Evolutionary conservation across 257 asterid genomes (phyloP).

Genomic region (Plantago ovata): DNA sequence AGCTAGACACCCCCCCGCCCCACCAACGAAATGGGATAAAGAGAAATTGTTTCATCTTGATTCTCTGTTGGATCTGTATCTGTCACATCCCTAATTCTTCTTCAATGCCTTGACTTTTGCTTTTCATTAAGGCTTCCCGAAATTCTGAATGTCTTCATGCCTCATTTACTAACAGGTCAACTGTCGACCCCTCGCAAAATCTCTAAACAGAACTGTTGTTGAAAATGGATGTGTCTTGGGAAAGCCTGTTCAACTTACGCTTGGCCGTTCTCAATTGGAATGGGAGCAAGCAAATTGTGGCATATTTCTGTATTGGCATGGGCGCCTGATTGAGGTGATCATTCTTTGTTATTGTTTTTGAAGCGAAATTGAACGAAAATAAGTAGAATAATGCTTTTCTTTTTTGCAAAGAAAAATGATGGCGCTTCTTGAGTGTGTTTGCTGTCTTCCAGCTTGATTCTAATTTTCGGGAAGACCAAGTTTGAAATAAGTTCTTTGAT

Average conservation of each 20-base stretch:
- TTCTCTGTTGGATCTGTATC: too few species aligned
- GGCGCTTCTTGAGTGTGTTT: neutral
- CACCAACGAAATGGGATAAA: too few species aligned
- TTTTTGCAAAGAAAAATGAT: neutral
- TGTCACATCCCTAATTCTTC: too few species aligned
- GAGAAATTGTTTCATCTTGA: too few species aligned
- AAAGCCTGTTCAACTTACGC: slow-evolving; percentile 48
- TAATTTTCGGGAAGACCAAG: neutral
- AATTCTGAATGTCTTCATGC: neutral
- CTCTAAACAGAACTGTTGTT: slow-evolving; percentile 52
- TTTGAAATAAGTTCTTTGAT: too few species aligned
- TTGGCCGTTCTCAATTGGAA: slow-evolving; percentile 68
- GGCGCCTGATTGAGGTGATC: slow-evolving; percentile 78
- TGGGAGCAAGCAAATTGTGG: slow-evolving; percentile 84
- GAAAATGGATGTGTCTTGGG: slow-evolving; percentile 47
- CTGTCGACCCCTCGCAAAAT: slow-evolving; percentile 65
- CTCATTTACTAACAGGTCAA: slow-evolving; percentile 42
- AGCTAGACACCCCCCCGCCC: too few species aligned
- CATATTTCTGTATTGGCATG: slow-evolving; percentile 80
- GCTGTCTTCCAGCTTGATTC: neutral
- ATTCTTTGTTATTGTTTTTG: slow-evolving; percentile 15
- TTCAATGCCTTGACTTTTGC: too few species aligned
- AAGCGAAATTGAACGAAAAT: slow-evolving; percentile 3
- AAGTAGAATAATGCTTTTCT: slow-evolving; percentile 7
- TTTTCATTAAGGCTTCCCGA: too few species aligned